Percentiles rank a stretch among this genome's conserved stretches.
These are phyloP conservation scores for Thoreauomyces humboldtii DNA, from an alignment of 192 early-diverging fungal species.

Conservation along the genomic window DNA sequence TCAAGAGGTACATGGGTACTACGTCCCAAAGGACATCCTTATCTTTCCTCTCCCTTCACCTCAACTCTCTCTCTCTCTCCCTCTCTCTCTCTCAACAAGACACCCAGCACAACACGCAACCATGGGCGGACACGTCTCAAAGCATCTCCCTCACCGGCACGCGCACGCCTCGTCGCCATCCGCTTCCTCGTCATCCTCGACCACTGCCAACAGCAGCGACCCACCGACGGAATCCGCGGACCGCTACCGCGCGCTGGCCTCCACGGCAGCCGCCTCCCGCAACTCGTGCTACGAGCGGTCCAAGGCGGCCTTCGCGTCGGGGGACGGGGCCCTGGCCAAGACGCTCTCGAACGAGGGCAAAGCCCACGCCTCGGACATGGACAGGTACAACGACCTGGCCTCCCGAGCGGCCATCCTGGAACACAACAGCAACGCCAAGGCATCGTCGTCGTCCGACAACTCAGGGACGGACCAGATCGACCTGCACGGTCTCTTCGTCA, in stretches of 20 bases:
- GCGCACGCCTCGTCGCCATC: neutral
- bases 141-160: no score
- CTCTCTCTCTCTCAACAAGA: no score
- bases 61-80: no score
- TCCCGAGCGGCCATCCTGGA: constrained; percentile 37
- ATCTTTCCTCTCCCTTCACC: no score
- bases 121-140: constrained; percentile 1
- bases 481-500: constrained; percentile 67
- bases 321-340: constrained; percentile 49
- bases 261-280: constrained; percentile 45
- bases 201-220: neutral
- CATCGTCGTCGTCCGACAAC: constrained; percentile 18
- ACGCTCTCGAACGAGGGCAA: constrained; percentile 54
- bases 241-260: constrained; percentile 34
- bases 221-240: constrained; percentile 1
- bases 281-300: constrained; percentile 47
- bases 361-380: constrained; percentile 54
- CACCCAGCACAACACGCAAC: no score
- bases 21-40: no score
- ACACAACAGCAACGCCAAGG: constrained; percentile 36
- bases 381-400: constrained; percentile 53
- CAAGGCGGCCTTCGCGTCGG: constrained; percentile 43
- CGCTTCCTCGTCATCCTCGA: no score
- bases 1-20: no score
- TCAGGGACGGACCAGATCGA: constrained; percentile 58